These are phyloP conservation scores for Protomyces lactucae-debilis DNA, from an alignment of 1,139 yeast species.

Conservation along the genomic window DNA sequence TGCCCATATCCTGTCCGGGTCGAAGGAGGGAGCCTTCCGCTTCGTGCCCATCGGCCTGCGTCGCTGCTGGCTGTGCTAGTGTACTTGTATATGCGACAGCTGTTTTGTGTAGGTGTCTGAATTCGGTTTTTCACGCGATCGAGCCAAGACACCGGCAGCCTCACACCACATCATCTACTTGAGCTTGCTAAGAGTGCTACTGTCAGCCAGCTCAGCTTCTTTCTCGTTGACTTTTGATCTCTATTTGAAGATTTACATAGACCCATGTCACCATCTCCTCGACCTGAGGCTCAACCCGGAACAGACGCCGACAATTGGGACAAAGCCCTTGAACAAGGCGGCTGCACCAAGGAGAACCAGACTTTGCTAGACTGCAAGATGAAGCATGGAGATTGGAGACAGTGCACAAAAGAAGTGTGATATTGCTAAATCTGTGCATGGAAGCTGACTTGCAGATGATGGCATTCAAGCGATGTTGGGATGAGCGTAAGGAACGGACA, in stretches of 20 bases:
- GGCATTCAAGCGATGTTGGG: conserved; percentile 21
- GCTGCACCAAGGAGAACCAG: conserved; percentile 20
- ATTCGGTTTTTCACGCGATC: too few species aligned
- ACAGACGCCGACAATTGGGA: conserved; percentile 21
- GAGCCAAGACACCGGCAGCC: too few species aligned
- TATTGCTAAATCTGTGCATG: neutral
- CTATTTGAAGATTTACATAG: neutral
- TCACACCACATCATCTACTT: too few species aligned
- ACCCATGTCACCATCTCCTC: neutral
- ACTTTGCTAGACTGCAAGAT: conserved; percentile 6
- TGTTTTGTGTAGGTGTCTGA: too few species aligned
- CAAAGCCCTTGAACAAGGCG: conserved; percentile 13
- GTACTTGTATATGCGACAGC: too few species aligned
- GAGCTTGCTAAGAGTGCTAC: too few species aligned
- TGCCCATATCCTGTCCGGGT: neutral
- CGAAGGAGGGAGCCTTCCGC: neutral
- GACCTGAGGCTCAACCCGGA: neutral
- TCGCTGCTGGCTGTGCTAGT: too few species aligned
- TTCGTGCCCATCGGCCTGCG: neutral
- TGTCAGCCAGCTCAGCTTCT: too few species aligned
- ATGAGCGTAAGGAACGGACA: neutral
- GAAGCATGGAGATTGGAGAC: conserved; percentile 18
- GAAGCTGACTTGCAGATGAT: conserved; percentile 1
- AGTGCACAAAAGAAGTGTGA: conserved; percentile 6
- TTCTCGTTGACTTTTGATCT: too few species aligned